Conservation (phyloP, 257 asterid species). For the Solanum chilense region DNA sequence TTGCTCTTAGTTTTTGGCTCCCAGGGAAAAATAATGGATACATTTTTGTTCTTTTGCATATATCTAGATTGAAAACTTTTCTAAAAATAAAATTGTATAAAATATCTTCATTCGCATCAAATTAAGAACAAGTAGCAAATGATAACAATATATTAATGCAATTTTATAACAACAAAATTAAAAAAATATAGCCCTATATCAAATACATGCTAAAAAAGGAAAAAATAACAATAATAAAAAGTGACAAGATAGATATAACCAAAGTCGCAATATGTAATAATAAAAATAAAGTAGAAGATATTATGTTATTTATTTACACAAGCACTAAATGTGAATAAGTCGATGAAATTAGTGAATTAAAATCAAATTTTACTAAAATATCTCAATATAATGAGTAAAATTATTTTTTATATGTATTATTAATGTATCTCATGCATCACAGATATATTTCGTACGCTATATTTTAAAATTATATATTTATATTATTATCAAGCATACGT, state of each 20-base stretch:
- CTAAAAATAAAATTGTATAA: not conserved
- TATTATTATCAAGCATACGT: not conserved
- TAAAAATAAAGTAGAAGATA: not conserved
- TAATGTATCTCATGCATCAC: accelerated
- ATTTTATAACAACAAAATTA: not conserved
- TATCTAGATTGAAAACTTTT: not conserved
- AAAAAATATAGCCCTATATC: not conserved
- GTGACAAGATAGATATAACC: not conserved
- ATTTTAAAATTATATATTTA: no score
- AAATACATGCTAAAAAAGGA: not conserved
- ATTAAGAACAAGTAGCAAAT: not conserved
- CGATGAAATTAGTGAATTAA: no score
- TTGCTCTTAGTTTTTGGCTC: not conserved
- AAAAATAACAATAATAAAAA: not conserved
- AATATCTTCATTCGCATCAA: not conserved
- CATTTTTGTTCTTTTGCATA: not conserved
- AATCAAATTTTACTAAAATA: not conserved
- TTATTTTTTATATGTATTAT: accelerated
- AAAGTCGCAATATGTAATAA: not conserved
- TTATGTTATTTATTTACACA: not conserved
- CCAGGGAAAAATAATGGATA: not conserved
- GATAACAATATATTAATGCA: not conserved
- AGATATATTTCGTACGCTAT: accelerated
- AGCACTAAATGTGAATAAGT: not conserved
- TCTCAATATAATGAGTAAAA: no score